Percentiles rank a stretch among this genome's conserved stretches.
These are phyloP conservation scores for Solanum phureja DNA, from an alignment of 257 asterid genomes.

Conservation along the genomic window DNA sequence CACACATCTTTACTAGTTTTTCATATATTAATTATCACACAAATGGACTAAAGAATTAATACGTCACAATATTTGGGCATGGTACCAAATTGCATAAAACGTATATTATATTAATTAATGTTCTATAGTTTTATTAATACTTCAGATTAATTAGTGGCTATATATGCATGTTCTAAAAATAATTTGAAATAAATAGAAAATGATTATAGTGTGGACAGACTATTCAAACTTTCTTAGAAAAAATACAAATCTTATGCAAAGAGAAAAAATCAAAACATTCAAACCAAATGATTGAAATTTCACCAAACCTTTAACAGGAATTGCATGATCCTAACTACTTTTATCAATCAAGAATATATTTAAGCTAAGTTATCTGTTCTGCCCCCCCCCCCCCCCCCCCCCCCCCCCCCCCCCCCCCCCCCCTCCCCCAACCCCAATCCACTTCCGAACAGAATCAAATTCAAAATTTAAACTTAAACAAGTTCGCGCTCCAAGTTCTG, in stretches of 20 bases:
- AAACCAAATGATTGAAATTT: slow-evolving; percentile 40
- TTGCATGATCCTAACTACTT: slow-evolving; percentile 36
- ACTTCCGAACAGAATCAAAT: accelerated
- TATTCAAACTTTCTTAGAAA: slow-evolving; percentile 30
- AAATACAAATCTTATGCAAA: slow-evolving; percentile 33
- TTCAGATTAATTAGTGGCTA: background rate
- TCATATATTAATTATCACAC: background rate
- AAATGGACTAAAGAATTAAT: background rate
- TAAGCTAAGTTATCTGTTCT: background rate
- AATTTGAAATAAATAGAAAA: slow-evolving; percentile 10
- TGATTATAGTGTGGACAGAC: slow-evolving; percentile 24
- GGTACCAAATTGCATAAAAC: background rate
- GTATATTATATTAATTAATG: background rate
- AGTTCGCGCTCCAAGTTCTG: background rate
- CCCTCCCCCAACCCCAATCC: background rate
- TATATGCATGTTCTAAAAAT: background rate
- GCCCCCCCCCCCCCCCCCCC: accelerated
- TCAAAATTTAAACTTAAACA: background rate
- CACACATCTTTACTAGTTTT: background rate
- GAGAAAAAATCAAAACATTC: slow-evolving; percentile 15
- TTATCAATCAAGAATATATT: background rate
- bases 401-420: accelerated
- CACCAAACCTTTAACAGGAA: slow-evolving; percentile 48
- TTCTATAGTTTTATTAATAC: background rate
- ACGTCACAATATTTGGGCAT: background rate